Base-by-base conservation (phyloP, 176 grass and related monocot species). In the Zoysia japonica region DNA sequence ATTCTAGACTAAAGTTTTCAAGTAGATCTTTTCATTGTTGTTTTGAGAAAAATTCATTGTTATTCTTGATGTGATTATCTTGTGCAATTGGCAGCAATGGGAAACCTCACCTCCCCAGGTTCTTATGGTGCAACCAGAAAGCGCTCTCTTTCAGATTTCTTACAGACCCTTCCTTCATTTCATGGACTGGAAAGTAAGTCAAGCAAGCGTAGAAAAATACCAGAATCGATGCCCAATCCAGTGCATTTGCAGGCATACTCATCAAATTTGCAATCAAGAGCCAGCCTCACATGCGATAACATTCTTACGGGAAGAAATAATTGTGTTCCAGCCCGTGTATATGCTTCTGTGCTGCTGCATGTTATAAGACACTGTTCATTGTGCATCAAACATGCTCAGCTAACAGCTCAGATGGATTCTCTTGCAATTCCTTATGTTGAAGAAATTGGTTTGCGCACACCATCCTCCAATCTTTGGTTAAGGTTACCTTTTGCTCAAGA, bases 341-440 rank as follows among this genome's bases (percentile, higher is more conserved):
- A 93, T 85, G 87, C 87, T 75, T 96, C 84, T 40, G 83, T 99
- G 71, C 90, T 99, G 70, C 72, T 99, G 11, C 88, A 93, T 90
- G 90, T 93, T 73, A 82, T 99, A 71, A 89, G 86, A 39, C 92
- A 99, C 39, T 96, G 86, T 80, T 96, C 88, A 6, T 67, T 96
- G 28, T 96, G 88, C 87, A 91, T 99, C 79, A 99, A 99, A 78
- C 92, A 96, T 91, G 90, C 96, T 43, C 96, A 99, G 69, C 74
- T 99, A 71, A 99, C 96, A 54, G 88, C 90, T 56, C 96, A 99
- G 82, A 96, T 99, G 96, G 90, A 93, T 84, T 85, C 86, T 44
- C 85, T 95, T 73, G 76, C 82, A 9, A 99, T 99, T 89, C 81
- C 92, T 41, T 96, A 99, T 80, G 96, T 93, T 3, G 96, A 99